Conservation (phyloP, 2,329 filamentous ascomycete genomes). For the Apiospora saccharicola region DNA sequence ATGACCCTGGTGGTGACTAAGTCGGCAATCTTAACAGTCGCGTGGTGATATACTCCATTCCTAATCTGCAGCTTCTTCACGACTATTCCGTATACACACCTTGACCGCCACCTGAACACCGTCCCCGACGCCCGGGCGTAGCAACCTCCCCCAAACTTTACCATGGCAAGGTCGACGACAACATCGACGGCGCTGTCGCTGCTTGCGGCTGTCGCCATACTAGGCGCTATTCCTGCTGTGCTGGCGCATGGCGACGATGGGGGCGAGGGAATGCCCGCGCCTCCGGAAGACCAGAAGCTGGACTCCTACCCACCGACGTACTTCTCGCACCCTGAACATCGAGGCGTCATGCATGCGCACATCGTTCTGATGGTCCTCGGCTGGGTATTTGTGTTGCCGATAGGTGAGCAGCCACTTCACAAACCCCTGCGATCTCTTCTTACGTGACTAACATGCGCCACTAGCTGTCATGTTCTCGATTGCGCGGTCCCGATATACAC, state of each 20-base stretch:
- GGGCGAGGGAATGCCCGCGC: constrained; percentile 38
- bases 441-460: constrained; percentile 31
- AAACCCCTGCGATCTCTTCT: not conserved
- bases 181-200: constrained; percentile 34
- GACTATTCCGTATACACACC: not conserved
- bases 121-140: not conserved
- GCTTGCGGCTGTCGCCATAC: constrained; percentile 40
- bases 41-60: constrained; percentile 2
- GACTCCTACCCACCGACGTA: constrained; percentile 47
- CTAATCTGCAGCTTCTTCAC: not conserved
- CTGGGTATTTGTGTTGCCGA: constrained; percentile 74
- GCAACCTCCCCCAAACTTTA: not conserved
- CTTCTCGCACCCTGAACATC: constrained; percentile 48
- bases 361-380: constrained; percentile 72
- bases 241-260: constrained; percentile 43
- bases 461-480: constrained; percentile 86
- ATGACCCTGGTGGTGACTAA: constrained; percentile 12
- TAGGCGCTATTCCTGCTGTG: constrained; percentile 41
- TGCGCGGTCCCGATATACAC: constrained; percentile 76
- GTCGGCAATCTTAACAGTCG: constrained; percentile 1
- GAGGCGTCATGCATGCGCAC: constrained; percentile 58
- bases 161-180: constrained; percentile 30
- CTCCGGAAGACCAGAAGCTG: constrained; percentile 40
- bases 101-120: not conserved
- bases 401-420: constrained; percentile 58